Evolutionary conservation across 192 early-diverging fungal genomes (phyloP), one percentile per base, ranked within the genome.

Genomic region (Geranomyces variabilis): DNA sequence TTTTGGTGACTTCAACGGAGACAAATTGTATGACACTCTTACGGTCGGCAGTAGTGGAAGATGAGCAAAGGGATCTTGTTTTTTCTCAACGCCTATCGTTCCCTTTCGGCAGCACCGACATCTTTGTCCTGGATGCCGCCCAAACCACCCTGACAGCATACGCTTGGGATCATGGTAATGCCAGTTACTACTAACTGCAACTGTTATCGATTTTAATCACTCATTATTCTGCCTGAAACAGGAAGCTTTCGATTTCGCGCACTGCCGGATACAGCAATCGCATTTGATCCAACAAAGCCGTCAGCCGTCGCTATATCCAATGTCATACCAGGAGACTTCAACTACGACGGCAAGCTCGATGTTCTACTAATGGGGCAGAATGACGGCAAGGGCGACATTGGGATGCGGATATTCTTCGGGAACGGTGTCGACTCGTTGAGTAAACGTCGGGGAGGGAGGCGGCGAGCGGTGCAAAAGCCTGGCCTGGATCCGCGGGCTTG

Each of bases 271-370:
- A 84, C 90, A 15, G 84, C 82, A 34, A 82, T 89, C 24, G 49
- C 48, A 26, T 55, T 74, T 70, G 78, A 76, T 10, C 76, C 56
- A 10, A 21, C 9, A 48, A 51, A 67, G 6, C 41, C 72, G 17
- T 30, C 9, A 8, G 57, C 75, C 4, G 73, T 86, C 46, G 69
- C 85, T 3, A 88, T 90, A 45, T 89, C 84, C 61, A 94, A 92
- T 67, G 84, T 94, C 26, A 80, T 95, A 15, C 88, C 92, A 1
- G 92, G 90, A 45, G 95, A 97, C 74, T 97, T 87, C 59, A 91
- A 96, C 69, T 90, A 92, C 73, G 95, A 97, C 76, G 95, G 94
- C 7, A 81, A 89, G 19, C 71, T 95, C 53, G 95, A 97, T 80
- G 53, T 96, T 5, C 78, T 97, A 12, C 74, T 94, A 10, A 90